Conservation (phyloP, 352 stramenopile species). For the Porosira glacialis region DNA sequence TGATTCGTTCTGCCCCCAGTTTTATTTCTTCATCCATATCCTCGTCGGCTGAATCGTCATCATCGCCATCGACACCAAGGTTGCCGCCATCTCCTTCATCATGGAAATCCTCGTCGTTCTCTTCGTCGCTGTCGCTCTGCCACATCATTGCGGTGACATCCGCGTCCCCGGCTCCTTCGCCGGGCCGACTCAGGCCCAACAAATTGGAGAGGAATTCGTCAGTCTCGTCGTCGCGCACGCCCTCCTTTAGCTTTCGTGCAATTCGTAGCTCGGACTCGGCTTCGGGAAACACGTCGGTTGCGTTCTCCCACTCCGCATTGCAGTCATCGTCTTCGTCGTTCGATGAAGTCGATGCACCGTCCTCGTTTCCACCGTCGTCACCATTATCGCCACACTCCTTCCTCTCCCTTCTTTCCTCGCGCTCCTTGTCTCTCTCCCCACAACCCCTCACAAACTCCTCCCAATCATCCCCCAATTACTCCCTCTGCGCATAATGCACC, state of each 20-base stretch:
- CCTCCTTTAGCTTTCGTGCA: slow-evolving; percentile 53
- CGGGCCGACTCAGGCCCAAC: slow-evolving; percentile 25
- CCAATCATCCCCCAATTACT: slow-evolving; percentile 53
- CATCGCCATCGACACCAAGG: too few species aligned
- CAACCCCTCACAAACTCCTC: slow-evolving; percentile 3
- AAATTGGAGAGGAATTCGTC: slow-evolving; percentile 32
- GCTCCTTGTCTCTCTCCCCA: too few species aligned
- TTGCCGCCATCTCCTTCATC: slow-evolving; percentile 8
- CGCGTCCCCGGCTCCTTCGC: slow-evolving; percentile 1
- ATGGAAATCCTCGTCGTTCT: slow-evolving; percentile 32
- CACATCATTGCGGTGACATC: slow-evolving; percentile 27
- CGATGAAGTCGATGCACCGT: background rate
- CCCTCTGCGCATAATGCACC: slow-evolving; percentile 50
- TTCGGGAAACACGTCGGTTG: slow-evolving; percentile 70
- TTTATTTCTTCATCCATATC: slow-evolving; percentile 54
- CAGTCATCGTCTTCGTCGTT: background rate
- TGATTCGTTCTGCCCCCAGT: slow-evolving; percentile 60
- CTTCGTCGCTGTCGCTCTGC: slow-evolving; percentile 24
- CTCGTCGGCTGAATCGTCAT: slow-evolving; percentile 45
- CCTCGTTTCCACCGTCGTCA: slow-evolving; percentile 2
- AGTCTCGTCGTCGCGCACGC: slow-evolving; percentile 55
- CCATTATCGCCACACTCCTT: background rate
- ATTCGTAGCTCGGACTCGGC: slow-evolving; percentile 53
- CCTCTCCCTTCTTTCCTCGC: slow-evolving; percentile 9
- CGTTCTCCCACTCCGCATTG: slow-evolving; percentile 40